These are phyloP conservation scores for Omphalea diandra DNA, from an alignment of 441 rosid genomes.

Conservation along the genomic window DNA sequence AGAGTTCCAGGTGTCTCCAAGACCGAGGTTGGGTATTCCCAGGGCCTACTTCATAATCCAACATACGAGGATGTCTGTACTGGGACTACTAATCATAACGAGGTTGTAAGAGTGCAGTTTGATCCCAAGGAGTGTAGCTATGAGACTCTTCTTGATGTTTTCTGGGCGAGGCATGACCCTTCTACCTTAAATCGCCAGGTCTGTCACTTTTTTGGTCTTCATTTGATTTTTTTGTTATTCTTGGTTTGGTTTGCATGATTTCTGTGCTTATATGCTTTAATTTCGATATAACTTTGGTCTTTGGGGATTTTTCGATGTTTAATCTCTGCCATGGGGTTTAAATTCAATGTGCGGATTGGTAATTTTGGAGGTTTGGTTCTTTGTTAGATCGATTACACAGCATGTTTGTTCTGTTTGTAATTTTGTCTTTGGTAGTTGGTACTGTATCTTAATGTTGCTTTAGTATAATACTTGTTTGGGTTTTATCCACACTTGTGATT, in stretches of 20 bases:
- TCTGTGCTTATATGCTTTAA: not conserved
- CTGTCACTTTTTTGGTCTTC: conserved; percentile 4
- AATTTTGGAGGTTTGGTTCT: not conserved
- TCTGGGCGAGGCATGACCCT: conserved; percentile 91
- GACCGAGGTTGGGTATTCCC: conserved; percentile 79
- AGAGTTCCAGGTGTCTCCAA: conserved; percentile 69
- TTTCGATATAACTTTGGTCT: not conserved
- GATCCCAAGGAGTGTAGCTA: conserved; percentile 70
- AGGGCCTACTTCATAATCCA: conserved; percentile 65
- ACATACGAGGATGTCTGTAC: conserved; percentile 69
- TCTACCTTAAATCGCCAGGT: conserved; percentile 93
- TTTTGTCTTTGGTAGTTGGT: conserved; percentile 4
- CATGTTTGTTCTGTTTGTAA: not conserved
- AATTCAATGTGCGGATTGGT: not conserved
- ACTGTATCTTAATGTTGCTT: not conserved
- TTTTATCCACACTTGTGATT: not conserved
- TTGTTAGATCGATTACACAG: not conserved
- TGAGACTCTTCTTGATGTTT: conserved; percentile 65
- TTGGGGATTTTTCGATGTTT: not conserved
- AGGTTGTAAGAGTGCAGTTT: conserved; percentile 82
- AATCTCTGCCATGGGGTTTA: not conserved
- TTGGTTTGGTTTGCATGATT: not conserved
- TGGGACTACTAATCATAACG: conserved; percentile 63
- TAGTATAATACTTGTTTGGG: not conserved
- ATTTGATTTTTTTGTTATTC: not conserved